Conservation (phyloP, 2,329 filamentous ascomycete species). For the Alternaria sp. region DNA sequence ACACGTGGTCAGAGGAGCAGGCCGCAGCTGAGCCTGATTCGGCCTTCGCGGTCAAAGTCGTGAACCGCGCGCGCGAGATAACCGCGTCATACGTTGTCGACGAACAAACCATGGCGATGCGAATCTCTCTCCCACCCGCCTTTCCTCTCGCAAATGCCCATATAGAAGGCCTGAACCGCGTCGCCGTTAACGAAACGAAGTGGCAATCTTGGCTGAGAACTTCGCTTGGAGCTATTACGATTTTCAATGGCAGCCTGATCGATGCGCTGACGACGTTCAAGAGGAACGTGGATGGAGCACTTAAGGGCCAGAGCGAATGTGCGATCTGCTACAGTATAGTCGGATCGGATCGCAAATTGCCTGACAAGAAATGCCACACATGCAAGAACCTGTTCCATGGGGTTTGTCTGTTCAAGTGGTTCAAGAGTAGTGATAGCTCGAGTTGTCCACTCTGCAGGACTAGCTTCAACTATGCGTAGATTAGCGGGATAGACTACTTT, state of each 20-base stretch:
- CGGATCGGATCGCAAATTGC: conserved; percentile 84
- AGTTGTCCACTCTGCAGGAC: conserved; percentile 94
- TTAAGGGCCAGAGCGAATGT: conserved; percentile 94
- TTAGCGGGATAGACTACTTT: not conserved
- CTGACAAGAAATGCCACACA: conserved; percentile 88
- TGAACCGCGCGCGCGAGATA: conserved; percentile 75
- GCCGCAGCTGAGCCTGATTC: conserved; percentile 53
- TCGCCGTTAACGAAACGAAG: conserved; percentile 87
- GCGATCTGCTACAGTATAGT: conserved; percentile 98
- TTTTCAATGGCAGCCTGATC: conserved; percentile 87
- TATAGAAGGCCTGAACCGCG: conserved; percentile 79
- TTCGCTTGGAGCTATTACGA: conserved; percentile 91
- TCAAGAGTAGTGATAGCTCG: conserved; percentile 89
- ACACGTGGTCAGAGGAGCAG: conserved; percentile 66
- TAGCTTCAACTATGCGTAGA: conserved; percentile 71
- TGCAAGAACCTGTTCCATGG: conserved; percentile 96
- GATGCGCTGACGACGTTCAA: conserved; percentile 88
- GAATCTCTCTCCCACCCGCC: conserved; percentile 78
- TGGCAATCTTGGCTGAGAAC: conserved; percentile 92
- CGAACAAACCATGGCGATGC: conserved; percentile 82
- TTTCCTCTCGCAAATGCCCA: conserved; percentile 84
- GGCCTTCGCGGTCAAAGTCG: conserved; percentile 74
- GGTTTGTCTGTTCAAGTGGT: conserved; percentile 94
- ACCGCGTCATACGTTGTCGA: conserved; percentile 87
- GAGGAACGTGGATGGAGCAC: conserved; percentile 82